phyloP scores from a whole-genome alignment of 2,329 filamentous ascomycete genomes.

The Bipolaris victoriae region DNA sequence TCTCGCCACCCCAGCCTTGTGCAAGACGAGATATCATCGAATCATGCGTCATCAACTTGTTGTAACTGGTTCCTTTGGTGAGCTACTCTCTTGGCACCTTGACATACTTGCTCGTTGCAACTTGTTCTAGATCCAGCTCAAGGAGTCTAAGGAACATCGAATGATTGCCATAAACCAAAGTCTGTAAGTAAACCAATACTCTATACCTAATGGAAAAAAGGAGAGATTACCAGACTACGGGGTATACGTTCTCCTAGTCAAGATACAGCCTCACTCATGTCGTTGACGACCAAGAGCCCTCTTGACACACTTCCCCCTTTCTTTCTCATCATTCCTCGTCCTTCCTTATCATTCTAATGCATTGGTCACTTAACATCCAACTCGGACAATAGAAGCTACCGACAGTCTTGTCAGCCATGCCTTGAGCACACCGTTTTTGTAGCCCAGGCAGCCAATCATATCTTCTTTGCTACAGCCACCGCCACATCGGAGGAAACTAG shows the following conservation, averaged over 20 bases:
- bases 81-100: not conserved
- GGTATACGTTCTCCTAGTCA: not conserved
- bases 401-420: not conserved
- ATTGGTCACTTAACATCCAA: constrained; percentile 1
- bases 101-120: not conserved
- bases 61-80: not conserved
- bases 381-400: constrained; percentile 2
- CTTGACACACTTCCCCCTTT: not conserved
- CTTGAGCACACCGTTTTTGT: not conserved
- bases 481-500: constrained; percentile 33
- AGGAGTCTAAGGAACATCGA: not conserved
- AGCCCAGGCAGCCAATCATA: constrained; percentile 8
- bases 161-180: not conserved
- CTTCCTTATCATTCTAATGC: constrained; percentile 1
- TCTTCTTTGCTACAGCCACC: constrained; percentile 22
- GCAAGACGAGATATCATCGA: not conserved
- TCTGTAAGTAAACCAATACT: too few species aligned
- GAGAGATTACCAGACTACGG: too few species aligned
- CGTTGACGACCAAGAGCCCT: not conserved
- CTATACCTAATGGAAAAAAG: not conserved
- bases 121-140: not conserved
- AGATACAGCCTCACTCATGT: not conserved
- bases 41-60: not conserved
- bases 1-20: constrained; percentile 21
- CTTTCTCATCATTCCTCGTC: not conserved